phyloP scores from a whole-genome alignment of 192 early-diverging fungal species.

The Backusella liffmaniae region DNA sequence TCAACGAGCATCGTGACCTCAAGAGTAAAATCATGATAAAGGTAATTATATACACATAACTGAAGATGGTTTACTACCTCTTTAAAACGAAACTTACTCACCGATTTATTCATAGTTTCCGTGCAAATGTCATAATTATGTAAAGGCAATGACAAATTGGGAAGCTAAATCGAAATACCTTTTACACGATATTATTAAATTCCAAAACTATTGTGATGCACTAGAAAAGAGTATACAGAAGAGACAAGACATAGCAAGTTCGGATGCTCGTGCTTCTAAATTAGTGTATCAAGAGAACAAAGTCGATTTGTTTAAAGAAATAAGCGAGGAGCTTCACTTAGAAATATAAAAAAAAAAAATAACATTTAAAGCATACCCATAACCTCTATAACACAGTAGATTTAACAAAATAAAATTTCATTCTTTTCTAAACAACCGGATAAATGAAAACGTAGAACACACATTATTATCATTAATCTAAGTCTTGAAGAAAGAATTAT shows the following conservation, averaged over 20 bases:
- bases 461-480: too few species aligned
- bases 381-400: not conserved
- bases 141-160: conserved; percentile 74
- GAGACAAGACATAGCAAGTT: not conserved
- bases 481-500: too few species aligned
- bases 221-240: conserved; percentile 48
- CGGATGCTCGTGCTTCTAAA: not conserved
- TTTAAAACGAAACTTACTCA: not conserved
- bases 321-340: conserved; percentile 8
- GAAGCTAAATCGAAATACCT: conserved; percentile 72
- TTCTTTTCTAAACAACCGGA: too few species aligned
- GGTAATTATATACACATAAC: not conserved
- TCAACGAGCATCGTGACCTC: conserved; percentile 62
- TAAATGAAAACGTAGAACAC: too few species aligned
- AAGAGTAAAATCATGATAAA: conserved; percentile 39
- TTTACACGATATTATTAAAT: conserved; percentile 78
- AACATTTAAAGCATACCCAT: not conserved
- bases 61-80: not conserved
- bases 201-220: conserved; percentile 74
- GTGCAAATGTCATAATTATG: conserved; percentile 46
- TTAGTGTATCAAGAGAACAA: not conserved
- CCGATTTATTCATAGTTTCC: conserved; percentile 44
- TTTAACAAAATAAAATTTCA: not conserved
- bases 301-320: conserved; percentile 21
- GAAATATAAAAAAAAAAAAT: not conserved